Conservation (phyloP, 2,329 filamentous ascomycete species). For the Botryosphaeria dothidea region DNA sequence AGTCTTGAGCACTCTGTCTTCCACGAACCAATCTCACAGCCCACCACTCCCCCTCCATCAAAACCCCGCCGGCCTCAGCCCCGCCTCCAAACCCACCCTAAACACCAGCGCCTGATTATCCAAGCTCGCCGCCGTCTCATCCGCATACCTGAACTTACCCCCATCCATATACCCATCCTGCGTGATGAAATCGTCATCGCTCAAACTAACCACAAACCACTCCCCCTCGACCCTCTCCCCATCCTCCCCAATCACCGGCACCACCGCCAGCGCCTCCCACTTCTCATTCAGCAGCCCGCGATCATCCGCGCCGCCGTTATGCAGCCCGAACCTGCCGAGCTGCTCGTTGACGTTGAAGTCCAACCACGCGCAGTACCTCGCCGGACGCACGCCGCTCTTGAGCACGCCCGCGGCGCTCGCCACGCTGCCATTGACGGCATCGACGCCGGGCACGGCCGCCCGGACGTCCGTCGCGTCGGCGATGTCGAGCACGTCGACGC, state of each 20-base stretch:
- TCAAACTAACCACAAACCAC: slow-evolving; percentile 68
- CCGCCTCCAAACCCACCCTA: slow-evolving; percentile 52
- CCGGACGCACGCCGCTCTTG: slow-evolving; percentile 55
- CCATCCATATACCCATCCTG: slow-evolving; percentile 64
- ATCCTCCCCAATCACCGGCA: slow-evolving; percentile 54
- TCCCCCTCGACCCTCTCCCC: slow-evolving; percentile 52
- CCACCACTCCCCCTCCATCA: too few relatives aligned
- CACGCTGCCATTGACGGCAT: slow-evolving; percentile 41
- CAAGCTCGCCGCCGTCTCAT: slow-evolving; percentile 58
- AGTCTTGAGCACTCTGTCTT: too few relatives aligned
- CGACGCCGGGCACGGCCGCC: slow-evolving; percentile 38
- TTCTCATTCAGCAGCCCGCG: slow-evolving; percentile 68
- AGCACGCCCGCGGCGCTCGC: slow-evolving; percentile 53
- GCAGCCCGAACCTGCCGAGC: slow-evolving; percentile 65
- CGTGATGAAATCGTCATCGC: slow-evolving; percentile 75
- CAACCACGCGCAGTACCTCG: slow-evolving; percentile 65
- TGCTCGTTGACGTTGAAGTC: slow-evolving; percentile 68
- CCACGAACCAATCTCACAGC: too few relatives aligned
- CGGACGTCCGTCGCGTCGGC: slow-evolving; percentile 62
- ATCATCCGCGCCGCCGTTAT: slow-evolving; percentile 67
- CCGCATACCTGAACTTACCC: slow-evolving; percentile 58
- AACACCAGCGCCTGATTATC: slow-evolving; percentile 67
- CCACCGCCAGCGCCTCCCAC: slow-evolving; percentile 69
- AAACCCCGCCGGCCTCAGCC: background rate
- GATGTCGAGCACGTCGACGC: slow-evolving; percentile 70